These are phyloP conservation scores for Cryptococcus depauperatus DNA, from an alignment of 1,284 basidiomycete genomes.

Conservation along the genomic window DNA sequence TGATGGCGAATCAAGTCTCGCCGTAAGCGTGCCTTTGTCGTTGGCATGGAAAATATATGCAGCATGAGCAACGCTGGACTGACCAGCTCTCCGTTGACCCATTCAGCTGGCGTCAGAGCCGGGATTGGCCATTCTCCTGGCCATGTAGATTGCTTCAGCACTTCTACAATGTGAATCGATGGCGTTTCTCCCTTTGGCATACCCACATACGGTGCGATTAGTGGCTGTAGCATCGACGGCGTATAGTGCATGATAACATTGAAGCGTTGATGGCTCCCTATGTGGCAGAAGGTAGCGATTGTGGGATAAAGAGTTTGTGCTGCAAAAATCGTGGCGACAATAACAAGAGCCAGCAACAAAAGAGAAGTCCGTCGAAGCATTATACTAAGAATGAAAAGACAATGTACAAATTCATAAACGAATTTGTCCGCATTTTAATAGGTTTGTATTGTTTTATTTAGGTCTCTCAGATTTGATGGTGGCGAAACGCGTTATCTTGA, in stretches of 20 bases:
- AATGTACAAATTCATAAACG: too few relatives aligned
- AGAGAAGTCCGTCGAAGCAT: too few relatives aligned
- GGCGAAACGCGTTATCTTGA: too few relatives aligned
- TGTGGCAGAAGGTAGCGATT: too few relatives aligned
- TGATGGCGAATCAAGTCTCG: constrained; percentile 17
- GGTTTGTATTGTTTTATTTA: too few relatives aligned
- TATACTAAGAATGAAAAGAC: too few relatives aligned
- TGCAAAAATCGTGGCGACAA: too few relatives aligned
- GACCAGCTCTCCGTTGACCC: background rate
- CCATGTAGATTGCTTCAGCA: constrained; percentile 4
- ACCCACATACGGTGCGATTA: background rate
- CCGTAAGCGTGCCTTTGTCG: constrained; percentile 1
- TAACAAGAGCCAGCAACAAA: too few relatives aligned
- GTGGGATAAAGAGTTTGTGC: too few relatives aligned
- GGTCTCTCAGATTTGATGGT: too few relatives aligned
- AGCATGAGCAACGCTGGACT: constrained; percentile 21
- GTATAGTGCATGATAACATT: constrained; percentile 1
- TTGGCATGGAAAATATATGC: constrained; percentile 26
- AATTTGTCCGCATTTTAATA: too few relatives aligned
- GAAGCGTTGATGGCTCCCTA: constrained; percentile 10
- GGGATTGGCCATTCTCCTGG: constrained; percentile 6
- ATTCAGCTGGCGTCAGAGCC: background rate
- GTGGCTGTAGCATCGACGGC: constrained; percentile 6
- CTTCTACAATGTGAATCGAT: constrained; percentile 1
- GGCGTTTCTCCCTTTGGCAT: constrained; percentile 3